Evolutionary conservation across 768 basidiomycete genomes (phyloP).

Genomic region (Tylopilus sp.): DNA sequence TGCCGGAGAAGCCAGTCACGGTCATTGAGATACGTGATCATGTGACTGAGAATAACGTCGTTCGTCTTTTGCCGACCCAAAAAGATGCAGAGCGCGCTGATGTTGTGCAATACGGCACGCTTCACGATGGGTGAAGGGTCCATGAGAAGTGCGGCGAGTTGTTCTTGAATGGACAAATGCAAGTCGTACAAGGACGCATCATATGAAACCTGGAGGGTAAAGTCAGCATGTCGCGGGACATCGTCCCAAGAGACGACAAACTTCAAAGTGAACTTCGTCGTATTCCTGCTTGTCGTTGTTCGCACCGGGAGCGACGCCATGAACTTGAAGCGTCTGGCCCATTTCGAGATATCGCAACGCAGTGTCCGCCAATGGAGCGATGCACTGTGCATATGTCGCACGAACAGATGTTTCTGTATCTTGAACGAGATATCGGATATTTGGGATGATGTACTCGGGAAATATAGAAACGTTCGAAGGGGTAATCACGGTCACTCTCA

Average conservation of each 20-base stretch:
- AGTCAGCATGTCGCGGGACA: background rate
- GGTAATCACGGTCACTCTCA: conserved; percentile 69
- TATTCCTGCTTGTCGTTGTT: conserved; percentile 59
- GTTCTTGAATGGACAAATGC: conserved; percentile 81
- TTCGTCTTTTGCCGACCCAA: conserved; percentile 91
- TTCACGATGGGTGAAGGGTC: conserved; percentile 89
- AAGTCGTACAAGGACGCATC: conserved; percentile 85
- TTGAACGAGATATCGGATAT: conserved; percentile 74
- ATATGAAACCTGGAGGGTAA: conserved; percentile 69
- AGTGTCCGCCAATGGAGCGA: conserved; percentile 81
- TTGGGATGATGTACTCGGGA: conserved; percentile 93
- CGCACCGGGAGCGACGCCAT: conserved; percentile 52
- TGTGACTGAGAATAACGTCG: conserved; percentile 86
- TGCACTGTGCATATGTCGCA: conserved; percentile 78
- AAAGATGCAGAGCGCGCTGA: conserved; percentile 89
- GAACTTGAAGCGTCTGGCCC: conserved; percentile 85
- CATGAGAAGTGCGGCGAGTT: conserved; percentile 80
- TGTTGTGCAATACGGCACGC: conserved; percentile 82
- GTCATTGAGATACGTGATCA: conserved; percentile 85
- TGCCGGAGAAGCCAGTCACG: conserved; percentile 88
- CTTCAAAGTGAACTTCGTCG: conserved; percentile 81
- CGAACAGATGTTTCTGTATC: conserved; percentile 86
- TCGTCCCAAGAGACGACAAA: conserved; percentile 24
- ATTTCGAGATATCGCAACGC: conserved; percentile 90
- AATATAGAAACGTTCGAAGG: conserved; percentile 69